These are phyloP conservation scores for Pichia sp. DNA, from an alignment of 1,139 yeast genomes.

Conservation along the genomic window DNA sequence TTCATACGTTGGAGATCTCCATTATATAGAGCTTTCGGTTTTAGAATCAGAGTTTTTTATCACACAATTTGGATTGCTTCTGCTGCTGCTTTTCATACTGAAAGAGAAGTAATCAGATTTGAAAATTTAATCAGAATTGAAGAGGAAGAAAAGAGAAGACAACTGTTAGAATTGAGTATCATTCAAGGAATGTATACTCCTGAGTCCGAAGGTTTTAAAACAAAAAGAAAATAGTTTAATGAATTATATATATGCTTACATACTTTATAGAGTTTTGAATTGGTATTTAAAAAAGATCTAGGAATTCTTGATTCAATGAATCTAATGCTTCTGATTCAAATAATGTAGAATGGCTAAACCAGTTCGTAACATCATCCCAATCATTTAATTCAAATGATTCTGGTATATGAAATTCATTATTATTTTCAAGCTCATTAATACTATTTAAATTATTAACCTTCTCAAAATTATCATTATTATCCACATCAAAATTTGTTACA, in stretches of 20 bases:
- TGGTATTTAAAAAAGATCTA: not conserved
- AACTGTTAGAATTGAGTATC: slow-evolving; percentile 29
- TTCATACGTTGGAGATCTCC: slow-evolving; percentile 31
- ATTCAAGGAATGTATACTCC: slow-evolving; percentile 27
- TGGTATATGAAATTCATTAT: not conserved
- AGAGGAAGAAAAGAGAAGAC: slow-evolving; percentile 26
- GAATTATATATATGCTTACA: not conserved
- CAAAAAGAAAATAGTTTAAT: not conserved
- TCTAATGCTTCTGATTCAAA: slow-evolving; percentile 4
- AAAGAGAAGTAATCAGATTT: slow-evolving; percentile 28
- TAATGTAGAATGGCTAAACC: slow-evolving; percentile 9
- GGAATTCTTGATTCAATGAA: slow-evolving; percentile 1
- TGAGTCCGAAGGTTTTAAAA: slow-evolving; percentile 24
- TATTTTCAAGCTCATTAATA: not conserved
- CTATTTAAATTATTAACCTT: not conserved
- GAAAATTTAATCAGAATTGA: slow-evolving; percentile 27
- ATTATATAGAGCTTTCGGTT: slow-evolving; percentile 30
- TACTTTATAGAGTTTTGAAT: not conserved
- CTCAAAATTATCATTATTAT: not conserved
- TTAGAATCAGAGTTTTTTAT: slow-evolving; percentile 29
- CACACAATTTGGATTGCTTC: slow-evolving; percentile 32
- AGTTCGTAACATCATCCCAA: slow-evolving; percentile 9
- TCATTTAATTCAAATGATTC: slow-evolving; percentile 5
- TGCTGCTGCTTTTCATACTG: slow-evolving; percentile 30
- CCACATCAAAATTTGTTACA: not conserved